Evolutionary conservation across 495 filamentous ascomycete genomes (phyloP).

Genomic region (Hyaloscypha hepaticicola): DNA sequence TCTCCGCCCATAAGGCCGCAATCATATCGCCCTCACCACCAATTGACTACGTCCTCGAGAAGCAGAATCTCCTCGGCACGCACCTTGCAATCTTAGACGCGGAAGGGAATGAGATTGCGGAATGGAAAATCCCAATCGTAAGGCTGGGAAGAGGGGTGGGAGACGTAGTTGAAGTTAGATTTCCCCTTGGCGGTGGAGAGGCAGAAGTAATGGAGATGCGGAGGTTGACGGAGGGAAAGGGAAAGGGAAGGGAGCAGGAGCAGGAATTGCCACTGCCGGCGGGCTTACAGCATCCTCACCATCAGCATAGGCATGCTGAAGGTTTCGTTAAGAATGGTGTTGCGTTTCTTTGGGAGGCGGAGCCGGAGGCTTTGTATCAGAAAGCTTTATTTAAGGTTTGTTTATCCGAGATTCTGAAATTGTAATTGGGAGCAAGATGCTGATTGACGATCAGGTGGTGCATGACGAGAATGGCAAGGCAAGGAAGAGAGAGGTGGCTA

Average conservation of each 20-base stretch:
- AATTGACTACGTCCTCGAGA: constrained; percentile 4
- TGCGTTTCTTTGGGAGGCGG: constrained; percentile 12
- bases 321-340: constrained; percentile 10
- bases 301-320: not conserved
- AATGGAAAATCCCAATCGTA: constrained; percentile 9
- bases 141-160: not conserved
- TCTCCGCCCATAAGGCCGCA: constrained; percentile 8
- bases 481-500: constrained; percentile 18
- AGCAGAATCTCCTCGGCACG: constrained; percentile 10
- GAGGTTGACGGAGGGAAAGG: not conserved
- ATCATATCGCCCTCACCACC: constrained; percentile 4
- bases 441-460: not conserved
- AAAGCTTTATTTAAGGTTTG: constrained; percentile 13
- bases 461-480: not conserved
- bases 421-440: not conserved
- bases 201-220: not conserved
- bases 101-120: constrained; percentile 7
- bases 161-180: not conserved
- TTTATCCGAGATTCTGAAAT: not conserved
- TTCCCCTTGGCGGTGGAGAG: not conserved
- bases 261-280: not conserved
- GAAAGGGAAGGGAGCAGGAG: not conserved
- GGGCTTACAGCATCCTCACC: not conserved
- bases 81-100: constrained; percentile 11
- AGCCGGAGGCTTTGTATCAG: not conserved